phyloP scores from a whole-genome alignment of 1,139 yeast genomes.

The Yamadazyma dendronema region DNA sequence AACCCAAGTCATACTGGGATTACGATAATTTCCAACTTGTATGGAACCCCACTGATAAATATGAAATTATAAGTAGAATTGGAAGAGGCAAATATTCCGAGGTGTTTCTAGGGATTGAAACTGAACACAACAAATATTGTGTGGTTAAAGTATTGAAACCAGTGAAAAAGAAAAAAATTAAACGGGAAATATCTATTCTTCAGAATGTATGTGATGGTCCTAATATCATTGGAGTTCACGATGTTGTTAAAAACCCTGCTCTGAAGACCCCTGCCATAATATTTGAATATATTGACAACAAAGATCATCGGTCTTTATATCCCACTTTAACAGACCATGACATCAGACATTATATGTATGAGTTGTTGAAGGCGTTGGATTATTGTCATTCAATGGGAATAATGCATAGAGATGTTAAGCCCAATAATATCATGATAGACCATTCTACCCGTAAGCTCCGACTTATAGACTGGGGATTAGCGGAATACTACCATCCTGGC shows the following conservation, averaged over 20 bases:
- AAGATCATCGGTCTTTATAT: slow-evolving; percentile 84
- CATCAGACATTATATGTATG: slow-evolving; percentile 83
- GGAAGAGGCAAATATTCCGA: slow-evolving; percentile 50
- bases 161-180: slow-evolving; percentile 91
- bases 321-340: slow-evolving; percentile 82
- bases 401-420: slow-evolving; percentile 97
- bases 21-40: slow-evolving; percentile 42
- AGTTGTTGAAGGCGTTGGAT: slow-evolving; percentile 84
- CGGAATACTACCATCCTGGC: slow-evolving; percentile 93
- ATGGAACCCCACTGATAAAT: slow-evolving; percentile 46
- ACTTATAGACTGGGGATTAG: slow-evolving; percentile 96
- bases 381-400: slow-evolving; percentile 96
- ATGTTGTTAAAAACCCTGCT: slow-evolving; percentile 86
- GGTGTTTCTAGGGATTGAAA: slow-evolving; percentile 41
- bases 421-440: slow-evolving; percentile 97
- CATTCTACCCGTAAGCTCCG: slow-evolving; percentile 69
- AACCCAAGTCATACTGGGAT: slow-evolving; percentile 46
- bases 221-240: slow-evolving; percentile 75
- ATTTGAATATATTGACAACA: slow-evolving; percentile 84
- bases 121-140: slow-evolving; percentile 38
- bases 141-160: slow-evolving; percentile 95
- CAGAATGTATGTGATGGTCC: slow-evolving; percentile 86
- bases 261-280: slow-evolving; percentile 90
- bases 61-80: slow-evolving; percentile 41
- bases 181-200: slow-evolving; percentile 87